phyloP scores from a whole-genome alignment of 176 grass and related monocot genomes.

The Elymus sibiricus region DNA sequence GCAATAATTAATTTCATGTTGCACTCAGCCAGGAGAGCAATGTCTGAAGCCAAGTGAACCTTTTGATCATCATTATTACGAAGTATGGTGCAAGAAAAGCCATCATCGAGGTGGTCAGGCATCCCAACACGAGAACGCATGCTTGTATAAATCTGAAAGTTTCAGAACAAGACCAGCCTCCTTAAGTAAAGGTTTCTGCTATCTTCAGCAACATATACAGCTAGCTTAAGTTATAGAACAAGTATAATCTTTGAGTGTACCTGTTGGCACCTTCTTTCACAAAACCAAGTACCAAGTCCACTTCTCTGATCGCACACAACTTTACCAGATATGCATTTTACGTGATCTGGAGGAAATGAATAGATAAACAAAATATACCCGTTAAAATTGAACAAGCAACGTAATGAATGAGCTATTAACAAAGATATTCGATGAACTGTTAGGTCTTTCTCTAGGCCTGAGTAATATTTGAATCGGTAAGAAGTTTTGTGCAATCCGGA shows the following conservation, averaged over 20 bases:
- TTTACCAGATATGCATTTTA: slow-evolving; percentile 62
- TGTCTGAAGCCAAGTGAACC: slow-evolving; percentile 38
- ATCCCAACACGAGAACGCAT: slow-evolving; percentile 70
- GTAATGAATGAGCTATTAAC: not conserved
- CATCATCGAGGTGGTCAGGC: slow-evolving; percentile 42
- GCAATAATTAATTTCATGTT: slow-evolving; percentile 87
- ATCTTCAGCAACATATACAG: not conserved
- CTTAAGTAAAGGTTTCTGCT: slow-evolving; percentile 16
- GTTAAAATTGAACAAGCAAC: slow-evolving; percentile 2
- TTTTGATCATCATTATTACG: slow-evolving; percentile 67
- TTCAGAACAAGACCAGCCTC: slow-evolving; percentile 12
- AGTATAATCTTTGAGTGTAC: slow-evolving; percentile 45
- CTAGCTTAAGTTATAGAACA: not conserved
- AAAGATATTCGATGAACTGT: not conserved
- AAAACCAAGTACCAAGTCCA: slow-evolving; percentile 63
- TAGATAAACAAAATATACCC: slow-evolving; percentile 1
- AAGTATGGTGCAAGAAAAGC: slow-evolving; percentile 64
- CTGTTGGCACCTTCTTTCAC: slow-evolving; percentile 67
- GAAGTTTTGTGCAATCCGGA: not conserved
- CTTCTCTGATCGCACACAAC: slow-evolving; percentile 27
- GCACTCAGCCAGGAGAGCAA: slow-evolving; percentile 83
- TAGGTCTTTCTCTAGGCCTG: not conserved
- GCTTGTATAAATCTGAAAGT: slow-evolving; percentile 52
- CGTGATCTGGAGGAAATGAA: slow-evolving; percentile 65
- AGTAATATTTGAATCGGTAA: slow-evolving; percentile 12